Conservation (phyloP, 768 basidiomycete species). For the Chalciporus chontae region DNA sequence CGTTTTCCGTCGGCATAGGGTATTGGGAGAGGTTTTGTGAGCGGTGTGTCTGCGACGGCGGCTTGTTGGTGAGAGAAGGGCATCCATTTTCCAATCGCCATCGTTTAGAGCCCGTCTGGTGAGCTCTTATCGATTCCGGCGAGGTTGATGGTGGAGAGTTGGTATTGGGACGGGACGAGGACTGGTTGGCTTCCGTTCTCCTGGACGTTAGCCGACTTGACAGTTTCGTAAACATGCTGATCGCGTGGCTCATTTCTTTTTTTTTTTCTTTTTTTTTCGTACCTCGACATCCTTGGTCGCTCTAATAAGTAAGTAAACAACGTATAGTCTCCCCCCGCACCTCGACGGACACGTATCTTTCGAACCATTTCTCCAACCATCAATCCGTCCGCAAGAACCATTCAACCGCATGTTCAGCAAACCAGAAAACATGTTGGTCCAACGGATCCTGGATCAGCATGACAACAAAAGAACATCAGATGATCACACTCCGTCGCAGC, state of each 20-base stretch:
- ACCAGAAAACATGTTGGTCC: neutral
- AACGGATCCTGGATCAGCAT: neutral
- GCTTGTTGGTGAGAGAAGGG: constrained; percentile 31
- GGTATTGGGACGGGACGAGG: constrained; percentile 11
- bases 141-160: neutral
- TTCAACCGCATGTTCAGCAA: neutral
- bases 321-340: neutral
- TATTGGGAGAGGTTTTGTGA: constrained; percentile 33
- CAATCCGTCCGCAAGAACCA: neutral
- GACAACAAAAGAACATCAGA: neutral
- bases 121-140: constrained; percentile 1
- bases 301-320: no score
- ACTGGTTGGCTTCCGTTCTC: constrained; percentile 16
- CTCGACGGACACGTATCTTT: no score
- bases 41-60: constrained; percentile 21
- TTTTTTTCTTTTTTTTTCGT: neutral
- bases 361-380: no score
- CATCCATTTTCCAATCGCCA: constrained; percentile 40
- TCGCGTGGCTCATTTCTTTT: neutral
- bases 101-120: constrained; percentile 7
- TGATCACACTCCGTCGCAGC: neutral
- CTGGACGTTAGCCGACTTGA: constrained; percentile 4
- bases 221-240: neutral
- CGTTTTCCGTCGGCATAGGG: constrained; percentile 74
- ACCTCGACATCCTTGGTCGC: neutral